Evolutionary conservation across 108 stramenopile genomes (phyloP), one percentile per base, ranked within the genome.

Genomic region (Cylindrotheca closterium): DNA sequence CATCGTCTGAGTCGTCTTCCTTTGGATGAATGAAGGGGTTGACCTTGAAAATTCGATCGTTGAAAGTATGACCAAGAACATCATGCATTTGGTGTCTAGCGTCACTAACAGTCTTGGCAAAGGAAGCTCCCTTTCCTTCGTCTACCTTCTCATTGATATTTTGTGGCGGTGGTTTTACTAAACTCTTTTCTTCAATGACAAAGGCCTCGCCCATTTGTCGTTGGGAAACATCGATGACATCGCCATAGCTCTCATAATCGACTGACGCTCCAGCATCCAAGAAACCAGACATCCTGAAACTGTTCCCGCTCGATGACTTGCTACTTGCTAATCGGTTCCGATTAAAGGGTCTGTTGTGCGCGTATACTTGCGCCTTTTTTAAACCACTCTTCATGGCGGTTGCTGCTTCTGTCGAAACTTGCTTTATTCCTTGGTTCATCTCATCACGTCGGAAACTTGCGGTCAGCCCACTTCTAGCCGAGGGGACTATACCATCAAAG

Each of bases 141-240:
- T 28, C 15, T 28, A 52, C 73, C 45, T 48, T 19, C 17, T 79
- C 47, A 47, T 74, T 50, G 27, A 79, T 59, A 60, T 79, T 52
- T 51, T 79, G 78, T 19, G 61, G 49, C 12, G 74, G 74, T 24
- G 62, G 62, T 28, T 63, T 63, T 29, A 34, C 19, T 8, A 63
- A 28, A 3, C 26, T 21, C 49, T 10, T 51, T 22, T 24, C 30
- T 33, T 63, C 49, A 4, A 33, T n/a, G 24, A 30, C 28, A 28
- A n/a, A 18, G 3, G 10, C 3, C 19, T 63, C 62, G 37, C 10
- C 15, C 37, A 15, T 42, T n/a, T n/a, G n/a, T 42, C 37, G 7
- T 7, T 42, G 7, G 10, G 7, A 10, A 7, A 42, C 37, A 7
- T 10, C 10, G 10, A 42, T 15, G 15, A 42, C 37, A 42, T 42